Base-by-base conservation (phyloP, 2,329 filamentous ascomycete genomes). In the Penicillium brevicompactum region DNA sequence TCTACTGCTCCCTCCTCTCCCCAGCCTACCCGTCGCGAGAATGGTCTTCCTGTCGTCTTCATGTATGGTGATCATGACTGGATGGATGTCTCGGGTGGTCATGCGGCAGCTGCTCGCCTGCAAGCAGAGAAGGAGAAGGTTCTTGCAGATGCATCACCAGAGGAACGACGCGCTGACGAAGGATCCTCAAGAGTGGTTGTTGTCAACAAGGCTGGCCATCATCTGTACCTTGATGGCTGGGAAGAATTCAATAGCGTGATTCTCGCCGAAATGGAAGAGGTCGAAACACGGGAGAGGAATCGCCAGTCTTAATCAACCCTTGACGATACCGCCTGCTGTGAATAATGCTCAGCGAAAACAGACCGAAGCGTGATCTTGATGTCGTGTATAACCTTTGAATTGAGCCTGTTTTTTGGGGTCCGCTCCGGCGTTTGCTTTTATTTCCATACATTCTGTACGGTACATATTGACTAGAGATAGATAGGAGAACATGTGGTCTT, bases 41-140 rank as follows among this genome's bases (percentile, higher is more conserved):
- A 82, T 0, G 92, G 92, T 1, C 80, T 92, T 47, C 93, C 94
- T 0, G 80, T 97, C 31, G 84, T 97, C 8, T 84, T 99, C 70
- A 92, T 97, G 89, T 99, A 99, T 70, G 94, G 94, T 60, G 92
- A 97, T 67, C 87, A 94, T 68, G 94, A 99, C 78, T 99, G 94
- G 94, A 99, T 99, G 94, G 94, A 99, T 63, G 87, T 94, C 8
- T 86, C 86, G 0, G 94, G 92, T 27, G 94, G 94, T 0, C 85
- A 87, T 45, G 91, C 89, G 0, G 87, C 92, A 0, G 85, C 89
- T 68, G 85, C 92, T 74, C 92, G 89, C 72, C 82, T 97, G 11
- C 87, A 90, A 57, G 81, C 87, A 55, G 86, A 88, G 59, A 84
- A 83, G 60, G 75, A 76, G 24, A 83, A 84, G 47, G 79, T 83